Evolutionary conservation across 164 flowering plant genomes (phyloP).

Genomic region (Annona cherimola): DNA sequence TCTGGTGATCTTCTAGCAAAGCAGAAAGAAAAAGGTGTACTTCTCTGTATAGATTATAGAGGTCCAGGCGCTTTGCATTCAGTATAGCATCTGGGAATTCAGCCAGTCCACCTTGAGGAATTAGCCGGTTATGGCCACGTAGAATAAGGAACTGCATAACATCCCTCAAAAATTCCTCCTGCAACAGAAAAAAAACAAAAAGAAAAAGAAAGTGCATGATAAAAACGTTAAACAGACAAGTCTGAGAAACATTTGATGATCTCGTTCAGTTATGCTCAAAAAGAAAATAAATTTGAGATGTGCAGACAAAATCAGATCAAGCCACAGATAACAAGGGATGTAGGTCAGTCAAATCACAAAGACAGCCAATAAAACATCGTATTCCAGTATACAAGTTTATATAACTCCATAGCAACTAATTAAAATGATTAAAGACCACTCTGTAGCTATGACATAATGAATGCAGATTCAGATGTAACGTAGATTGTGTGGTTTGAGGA

Average conservation of each 20-base stretch:
- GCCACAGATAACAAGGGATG: background rate
- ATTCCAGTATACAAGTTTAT: too few relatives aligned
- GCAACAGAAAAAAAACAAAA: slow-evolving; percentile 11
- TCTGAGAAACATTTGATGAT: too few relatives aligned
- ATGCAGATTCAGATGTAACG: background rate
- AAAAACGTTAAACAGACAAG: too few relatives aligned
- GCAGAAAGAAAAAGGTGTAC: slow-evolving; percentile 27
- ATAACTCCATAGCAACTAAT: background rate
- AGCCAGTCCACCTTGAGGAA: slow-evolving; percentile 94
- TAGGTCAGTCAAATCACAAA: background rate
- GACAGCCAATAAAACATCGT: background rate
- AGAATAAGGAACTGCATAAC: slow-evolving; percentile 92
- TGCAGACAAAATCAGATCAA: background rate
- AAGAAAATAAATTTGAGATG: too few relatives aligned
- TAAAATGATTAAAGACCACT: background rate
- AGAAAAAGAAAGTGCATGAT: background rate
- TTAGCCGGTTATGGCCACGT: slow-evolving; percentile 89
- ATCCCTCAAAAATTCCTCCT: slow-evolving; percentile 96
- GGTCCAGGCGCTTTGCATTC: slow-evolving; percentile 93
- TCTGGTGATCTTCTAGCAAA: background rate
- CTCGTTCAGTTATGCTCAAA: too few relatives aligned
- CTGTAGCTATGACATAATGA: background rate
- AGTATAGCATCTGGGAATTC: slow-evolving; percentile 99
- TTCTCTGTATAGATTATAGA: slow-evolving; percentile 94
- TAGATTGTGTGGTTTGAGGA: background rate